These are phyloP conservation scores for Candida ponderosae DNA, from an alignment of 805 yeast species.

Conservation along the genomic window DNA sequence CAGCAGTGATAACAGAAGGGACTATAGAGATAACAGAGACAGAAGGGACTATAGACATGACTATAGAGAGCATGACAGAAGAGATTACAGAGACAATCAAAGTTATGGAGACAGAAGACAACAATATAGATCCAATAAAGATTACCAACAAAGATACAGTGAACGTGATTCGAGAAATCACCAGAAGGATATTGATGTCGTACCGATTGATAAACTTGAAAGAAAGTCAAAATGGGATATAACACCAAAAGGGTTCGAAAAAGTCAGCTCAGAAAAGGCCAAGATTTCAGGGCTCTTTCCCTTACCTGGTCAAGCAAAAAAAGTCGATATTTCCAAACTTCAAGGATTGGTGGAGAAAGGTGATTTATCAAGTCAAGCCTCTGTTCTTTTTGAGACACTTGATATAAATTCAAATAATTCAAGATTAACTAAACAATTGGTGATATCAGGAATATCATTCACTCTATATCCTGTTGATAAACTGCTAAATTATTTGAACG, in stretches of 20 bases:
- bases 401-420: conserved; percentile 20
- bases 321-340: conserved; percentile 22
- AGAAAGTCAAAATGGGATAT: conserved; percentile 62
- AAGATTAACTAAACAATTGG: conserved; percentile 18
- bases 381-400: conserved; percentile 26
- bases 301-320: conserved; percentile 52
- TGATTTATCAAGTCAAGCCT: conserved; percentile 20
- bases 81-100: conserved; percentile 1
- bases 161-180: conserved; percentile 7
- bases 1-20: background rate
- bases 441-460: conserved; percentile 23
- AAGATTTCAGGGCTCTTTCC: conserved; percentile 76
- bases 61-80: conserved; percentile 1
- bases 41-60: background rate
- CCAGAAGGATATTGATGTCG: conserved; percentile 20
- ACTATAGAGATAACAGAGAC: background rate
- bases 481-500: conserved; percentile 37
- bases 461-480: conserved; percentile 23
- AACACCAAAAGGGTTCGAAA: conserved; percentile 65
- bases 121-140: conserved; percentile 5
- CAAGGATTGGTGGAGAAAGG: conserved; percentile 24
- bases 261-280: conserved; percentile 67
- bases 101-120: conserved; percentile 3
- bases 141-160: conserved; percentile 14
- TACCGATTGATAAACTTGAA: conserved; percentile 43